Conservation (phyloP, 108 stramenopile genomes). For the Stephanodiscus minutulus region DNA sequence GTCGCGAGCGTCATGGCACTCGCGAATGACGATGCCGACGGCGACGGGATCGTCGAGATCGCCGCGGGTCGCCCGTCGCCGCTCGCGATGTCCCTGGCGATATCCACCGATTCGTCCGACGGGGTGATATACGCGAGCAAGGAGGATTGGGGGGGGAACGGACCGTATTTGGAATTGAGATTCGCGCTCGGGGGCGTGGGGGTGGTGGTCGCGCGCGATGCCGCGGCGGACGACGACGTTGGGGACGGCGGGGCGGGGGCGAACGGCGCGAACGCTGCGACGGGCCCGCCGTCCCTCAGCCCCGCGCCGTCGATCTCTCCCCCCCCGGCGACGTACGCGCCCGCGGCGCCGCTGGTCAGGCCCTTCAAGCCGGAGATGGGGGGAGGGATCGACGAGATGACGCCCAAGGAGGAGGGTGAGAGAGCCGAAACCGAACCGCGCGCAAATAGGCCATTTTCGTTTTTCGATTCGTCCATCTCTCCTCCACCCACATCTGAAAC, state of each 20-base stretch:
- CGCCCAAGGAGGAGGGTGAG: conserved; percentile 2
- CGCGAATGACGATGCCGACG: background rate
- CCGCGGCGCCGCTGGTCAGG: background rate
- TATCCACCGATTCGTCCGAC: conserved; percentile 32
- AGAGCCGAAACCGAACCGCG: no score
- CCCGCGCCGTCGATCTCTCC: conserved; percentile 1
- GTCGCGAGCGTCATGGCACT: background rate
- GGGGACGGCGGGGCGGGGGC: no score
- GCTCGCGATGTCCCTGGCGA: conserved; percentile 6
- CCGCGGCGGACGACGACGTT: conserved; percentile 6
- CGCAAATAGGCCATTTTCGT: no score
- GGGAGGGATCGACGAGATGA: background rate
- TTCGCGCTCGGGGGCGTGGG: conserved; percentile 7
- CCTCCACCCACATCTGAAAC: no score
- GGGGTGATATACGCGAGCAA: conserved; percentile 38
- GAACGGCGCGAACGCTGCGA: background rate
- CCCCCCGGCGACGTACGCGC: background rate
- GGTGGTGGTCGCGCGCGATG: background rate
- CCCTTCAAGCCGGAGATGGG: conserved; percentile 4
- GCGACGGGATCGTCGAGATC: background rate
- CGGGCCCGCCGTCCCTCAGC: background rate
- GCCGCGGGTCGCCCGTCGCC: no score
- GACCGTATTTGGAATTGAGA: conserved; percentile 29
- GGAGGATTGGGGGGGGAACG: conserved; percentile 15
- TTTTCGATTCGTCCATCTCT: no score